Evolutionary conservation across 352 stramenopile species (phyloP).

Genomic region (Pelagophyceae sp.): DNA sequence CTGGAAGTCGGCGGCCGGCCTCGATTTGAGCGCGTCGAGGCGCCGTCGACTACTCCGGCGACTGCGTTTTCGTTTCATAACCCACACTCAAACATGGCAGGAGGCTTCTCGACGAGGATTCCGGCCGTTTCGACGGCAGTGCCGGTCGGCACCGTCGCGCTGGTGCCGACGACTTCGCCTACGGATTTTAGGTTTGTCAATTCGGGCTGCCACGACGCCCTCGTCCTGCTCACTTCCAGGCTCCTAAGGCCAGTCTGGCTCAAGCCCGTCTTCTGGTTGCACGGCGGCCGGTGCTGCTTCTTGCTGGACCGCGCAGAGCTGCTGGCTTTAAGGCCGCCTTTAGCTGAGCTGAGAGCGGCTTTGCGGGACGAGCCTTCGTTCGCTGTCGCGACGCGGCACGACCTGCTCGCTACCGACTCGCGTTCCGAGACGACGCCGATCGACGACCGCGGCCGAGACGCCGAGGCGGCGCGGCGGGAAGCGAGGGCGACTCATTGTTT

Average conservation of each 20-base stretch:
- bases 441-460: background rate
- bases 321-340: background rate
- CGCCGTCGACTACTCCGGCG: too few species aligned
- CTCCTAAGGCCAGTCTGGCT: background rate
- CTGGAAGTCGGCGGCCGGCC: background rate
- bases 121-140: background rate
- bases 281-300: background rate
- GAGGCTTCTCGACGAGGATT: too few species aligned
- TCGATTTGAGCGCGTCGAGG: background rate
- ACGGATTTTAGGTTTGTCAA: background rate
- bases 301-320: background rate
- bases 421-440: background rate
- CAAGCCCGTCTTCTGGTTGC: conserved; percentile 2
- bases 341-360: background rate
- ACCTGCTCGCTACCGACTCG: background rate
- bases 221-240: background rate
- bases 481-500: background rate
- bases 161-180: background rate
- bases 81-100: too few species aligned
- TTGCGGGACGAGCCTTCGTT: background rate
- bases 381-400: background rate
- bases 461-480: background rate
- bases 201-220: background rate
- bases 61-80: too few species aligned
- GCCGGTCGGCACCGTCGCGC: background rate